Percentiles rank a stretch among this genome's conserved stretches.
Evolutionary conservation across 805 yeast genomes (phyloP).

Genomic region (Kuraishia ogatae): DNA sequence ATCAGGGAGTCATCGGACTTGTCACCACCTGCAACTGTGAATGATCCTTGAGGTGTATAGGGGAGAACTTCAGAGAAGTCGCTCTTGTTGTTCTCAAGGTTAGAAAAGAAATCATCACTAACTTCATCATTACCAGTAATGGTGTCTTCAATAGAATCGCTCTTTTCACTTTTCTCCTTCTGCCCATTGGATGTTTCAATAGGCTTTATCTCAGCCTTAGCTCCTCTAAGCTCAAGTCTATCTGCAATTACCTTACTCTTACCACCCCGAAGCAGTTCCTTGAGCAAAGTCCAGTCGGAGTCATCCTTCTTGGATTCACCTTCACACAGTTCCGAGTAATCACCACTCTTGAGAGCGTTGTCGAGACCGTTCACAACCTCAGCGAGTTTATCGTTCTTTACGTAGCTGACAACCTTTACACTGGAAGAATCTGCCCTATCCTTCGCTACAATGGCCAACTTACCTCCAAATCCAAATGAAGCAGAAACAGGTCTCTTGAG

Average conservation of each 20-base stretch:
- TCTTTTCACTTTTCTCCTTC: conserved; percentile 6
- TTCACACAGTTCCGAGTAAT: conserved; percentile 47
- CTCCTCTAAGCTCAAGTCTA: conserved; percentile 14
- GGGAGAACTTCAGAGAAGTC: conserved; percentile 4
- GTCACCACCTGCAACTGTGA: conserved; percentile 26
- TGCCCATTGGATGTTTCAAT: background rate
- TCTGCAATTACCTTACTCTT: conserved; percentile 40
- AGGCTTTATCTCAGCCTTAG: background rate
- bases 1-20: conserved; percentile 36
- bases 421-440: conserved; percentile 30
- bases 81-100: conserved; percentile 13
- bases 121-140: conserved; percentile 5
- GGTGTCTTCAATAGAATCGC: conserved; percentile 4
- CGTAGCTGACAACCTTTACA: conserved; percentile 34
- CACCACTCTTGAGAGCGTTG: conserved; percentile 47
- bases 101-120: conserved; percentile 32
- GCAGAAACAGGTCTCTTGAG: conserved; percentile 65
- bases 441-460: conserved; percentile 42
- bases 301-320: conserved; percentile 31
- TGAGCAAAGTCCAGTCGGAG: conserved; percentile 60
- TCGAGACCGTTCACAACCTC: conserved; percentile 33
- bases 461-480: conserved; percentile 91
- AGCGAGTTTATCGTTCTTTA: conserved; percentile 25
- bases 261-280: conserved; percentile 41
- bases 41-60: conserved; percentile 46